phyloP scores from a whole-genome alignment of 495 filamentous ascomycete genomes.

The Talaromyces adpressus region DNA sequence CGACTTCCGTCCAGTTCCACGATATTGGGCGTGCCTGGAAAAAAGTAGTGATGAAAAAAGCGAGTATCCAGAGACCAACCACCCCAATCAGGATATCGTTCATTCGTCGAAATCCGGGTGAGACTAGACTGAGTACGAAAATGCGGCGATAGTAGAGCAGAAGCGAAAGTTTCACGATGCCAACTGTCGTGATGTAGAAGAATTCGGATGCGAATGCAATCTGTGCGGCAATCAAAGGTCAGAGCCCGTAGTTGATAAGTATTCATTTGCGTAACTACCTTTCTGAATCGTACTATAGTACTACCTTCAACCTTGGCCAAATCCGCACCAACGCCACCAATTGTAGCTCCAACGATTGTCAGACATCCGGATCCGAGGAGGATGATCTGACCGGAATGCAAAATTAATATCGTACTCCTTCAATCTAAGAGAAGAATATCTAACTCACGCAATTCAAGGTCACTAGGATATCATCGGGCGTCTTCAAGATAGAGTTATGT shows the following conservation, averaged over 20 bases:
- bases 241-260: not conserved
- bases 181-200: not conserved
- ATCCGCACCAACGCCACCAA: not conserved
- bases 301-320: not conserved
- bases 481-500: not conserved
- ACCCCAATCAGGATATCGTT: not conserved
- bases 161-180: not conserved
- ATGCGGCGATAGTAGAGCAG: not conserved
- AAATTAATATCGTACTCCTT: not conserved
- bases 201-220: not conserved
- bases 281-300: not conserved
- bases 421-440: not conserved
- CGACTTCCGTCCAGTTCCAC: not conserved
- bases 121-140: not conserved
- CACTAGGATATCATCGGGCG: not conserved
- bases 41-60: not conserved
- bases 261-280: not conserved
- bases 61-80: not conserved
- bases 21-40: not conserved
- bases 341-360: not conserved
- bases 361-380: not conserved
- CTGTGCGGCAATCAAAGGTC: not conserved
- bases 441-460: not conserved
- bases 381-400: not conserved
- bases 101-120: not conserved